A percentile compares a stretch with the other conserved stretches of the same genome.
Conservation (phyloP, 805 yeast species). For the Metschnikowia lachancei region DNA sequence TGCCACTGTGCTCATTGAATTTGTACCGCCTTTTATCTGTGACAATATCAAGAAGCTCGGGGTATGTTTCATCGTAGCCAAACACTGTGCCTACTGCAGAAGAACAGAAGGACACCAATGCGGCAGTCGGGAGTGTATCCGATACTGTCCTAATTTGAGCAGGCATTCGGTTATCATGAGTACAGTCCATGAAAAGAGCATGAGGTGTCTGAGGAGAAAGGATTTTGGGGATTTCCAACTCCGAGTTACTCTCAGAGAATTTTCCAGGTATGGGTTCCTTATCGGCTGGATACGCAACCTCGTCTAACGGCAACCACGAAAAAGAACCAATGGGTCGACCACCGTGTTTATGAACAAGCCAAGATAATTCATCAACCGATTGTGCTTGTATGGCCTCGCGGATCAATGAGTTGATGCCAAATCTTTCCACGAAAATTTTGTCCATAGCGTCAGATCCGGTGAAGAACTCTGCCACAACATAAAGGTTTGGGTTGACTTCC, state of each 20-base stretch:
- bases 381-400: conserved; percentile 98
- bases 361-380: conserved; percentile 80
- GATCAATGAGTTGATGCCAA: conserved; percentile 84
- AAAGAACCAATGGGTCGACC: conserved; percentile 95
- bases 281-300: conserved; percentile 63
- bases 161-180: conserved; percentile 93
- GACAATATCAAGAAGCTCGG: conserved; percentile 76
- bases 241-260: conserved; percentile 46
- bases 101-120: conserved; percentile 86
- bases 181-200: conserved; percentile 95
- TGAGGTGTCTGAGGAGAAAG: conserved; percentile 77
- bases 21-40: conserved; percentile 66
- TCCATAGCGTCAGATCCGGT: conserved; percentile 92
- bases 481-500: conserved; percentile 74
- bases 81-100: conserved; percentile 92
- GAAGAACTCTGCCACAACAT: conserved; percentile 91
- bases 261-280: conserved; percentile 31
- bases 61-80: conserved; percentile 93
- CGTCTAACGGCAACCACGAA: conserved; percentile 74
- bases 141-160: conserved; percentile 87
- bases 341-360: conserved; percentile 86
- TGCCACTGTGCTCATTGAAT: conserved; percentile 53
- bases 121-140: conserved; percentile 93
- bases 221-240: conserved; percentile 63
- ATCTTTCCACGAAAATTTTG: conserved; percentile 81